Evolutionary conservation across 139 green algal genomes (phyloP).

Genomic region (Ettlia oleoabundans): DNA sequence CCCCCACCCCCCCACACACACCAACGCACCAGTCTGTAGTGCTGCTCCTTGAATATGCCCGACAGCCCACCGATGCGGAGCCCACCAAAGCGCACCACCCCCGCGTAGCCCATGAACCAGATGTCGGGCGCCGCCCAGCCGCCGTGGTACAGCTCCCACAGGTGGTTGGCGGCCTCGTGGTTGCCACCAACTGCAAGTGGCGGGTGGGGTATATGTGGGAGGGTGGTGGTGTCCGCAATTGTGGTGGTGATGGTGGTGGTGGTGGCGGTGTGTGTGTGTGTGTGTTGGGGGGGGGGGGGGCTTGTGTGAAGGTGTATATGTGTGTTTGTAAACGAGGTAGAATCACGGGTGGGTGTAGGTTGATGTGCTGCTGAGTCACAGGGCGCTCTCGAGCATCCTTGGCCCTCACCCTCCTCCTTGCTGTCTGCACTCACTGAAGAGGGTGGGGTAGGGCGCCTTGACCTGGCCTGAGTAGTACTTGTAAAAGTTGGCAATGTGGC

Average conservation of each 20-base stretch:
- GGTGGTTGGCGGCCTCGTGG: constrained; percentile 95
- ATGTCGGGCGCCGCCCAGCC: constrained; percentile 97
- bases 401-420: background rate
- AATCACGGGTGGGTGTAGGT: too few species aligned
- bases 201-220: background rate
- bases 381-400: too few species aligned
- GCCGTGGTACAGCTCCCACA: constrained; percentile 96
- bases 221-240: background rate
- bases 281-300: too few species aligned
- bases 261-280: too few species aligned
- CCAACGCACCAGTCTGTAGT: constrained; percentile 67
- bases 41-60: constrained; percentile 88
- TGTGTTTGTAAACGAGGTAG: too few species aligned
- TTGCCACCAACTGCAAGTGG: constrained; percentile 91
- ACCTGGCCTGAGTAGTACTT: constrained; percentile 93
- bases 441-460: constrained; percentile 84
- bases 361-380: too few species aligned
- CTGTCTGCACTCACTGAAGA: constrained; percentile 84
- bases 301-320: too few species aligned
- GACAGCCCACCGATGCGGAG: constrained; percentile 92
- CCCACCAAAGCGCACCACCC: constrained; percentile 91
- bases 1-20: background rate
- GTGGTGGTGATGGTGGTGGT: too few species aligned
- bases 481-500: constrained; percentile 90
- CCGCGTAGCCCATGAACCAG: constrained; percentile 93